phyloP scores from a whole-genome alignment of 1,284 basidiomycete species.

The Fomitopsis palustris region DNA sequence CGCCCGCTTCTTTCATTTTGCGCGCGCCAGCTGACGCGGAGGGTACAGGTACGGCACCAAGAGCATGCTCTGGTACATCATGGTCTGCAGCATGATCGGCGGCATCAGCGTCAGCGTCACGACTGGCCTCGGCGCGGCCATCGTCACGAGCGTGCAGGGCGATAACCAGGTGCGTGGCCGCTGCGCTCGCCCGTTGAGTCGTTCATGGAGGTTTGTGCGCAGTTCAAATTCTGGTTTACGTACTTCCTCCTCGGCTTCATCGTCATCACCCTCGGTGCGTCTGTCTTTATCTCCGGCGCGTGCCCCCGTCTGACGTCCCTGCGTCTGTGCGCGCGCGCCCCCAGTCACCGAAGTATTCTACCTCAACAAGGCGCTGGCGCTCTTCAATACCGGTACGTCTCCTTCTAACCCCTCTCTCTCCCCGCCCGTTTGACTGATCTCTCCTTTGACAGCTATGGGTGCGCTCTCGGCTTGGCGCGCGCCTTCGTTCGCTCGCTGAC shows the following conservation, averaged over 20 bases:
- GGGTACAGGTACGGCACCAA: constrained; percentile 75
- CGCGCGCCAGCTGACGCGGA: not conserved
- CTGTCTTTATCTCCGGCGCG: not conserved
- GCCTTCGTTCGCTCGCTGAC: not conserved
- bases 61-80: constrained; percentile 95
- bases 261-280: constrained; percentile 73
- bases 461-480: constrained; percentile 12
- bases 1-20: not conserved
- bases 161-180: constrained; percentile 70
- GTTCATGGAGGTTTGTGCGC: not conserved
- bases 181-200: not conserved
- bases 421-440: constrained; percentile 9
- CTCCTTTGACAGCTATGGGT: constrained; percentile 67
- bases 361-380: constrained; percentile 92
- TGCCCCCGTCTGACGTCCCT: constrained; percentile 1
- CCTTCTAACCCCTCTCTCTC: not conserved
- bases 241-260: constrained; percentile 89
- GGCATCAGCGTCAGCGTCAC: constrained; percentile 96
- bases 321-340: constrained; percentile 5
- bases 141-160: constrained; percentile 83
- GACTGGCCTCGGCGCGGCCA: constrained; percentile 89
- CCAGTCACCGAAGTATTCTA: constrained; percentile 91
- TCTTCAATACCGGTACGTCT: constrained; percentile 84
- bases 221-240: constrained; percentile 83
- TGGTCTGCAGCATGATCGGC: constrained; percentile 94